phyloP scores from a whole-genome alignment of 1,284 basidiomycete genomes.

The Peniophora sp. region DNA sequence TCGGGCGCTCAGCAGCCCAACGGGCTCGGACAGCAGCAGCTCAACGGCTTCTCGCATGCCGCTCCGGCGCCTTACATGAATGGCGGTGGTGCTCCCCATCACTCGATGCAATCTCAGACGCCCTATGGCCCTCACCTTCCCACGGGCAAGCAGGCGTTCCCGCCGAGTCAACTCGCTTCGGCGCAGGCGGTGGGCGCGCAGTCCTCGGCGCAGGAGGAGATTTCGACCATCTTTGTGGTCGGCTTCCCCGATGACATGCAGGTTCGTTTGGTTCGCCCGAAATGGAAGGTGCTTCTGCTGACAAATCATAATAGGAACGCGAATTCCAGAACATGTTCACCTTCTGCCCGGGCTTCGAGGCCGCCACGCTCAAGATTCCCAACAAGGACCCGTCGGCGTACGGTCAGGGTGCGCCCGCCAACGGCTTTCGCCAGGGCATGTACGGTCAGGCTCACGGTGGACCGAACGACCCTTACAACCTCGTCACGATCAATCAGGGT shows the following conservation, averaged over 20 bases:
- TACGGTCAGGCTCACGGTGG: constrained; percentile 31
- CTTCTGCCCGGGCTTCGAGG: constrained; percentile 93
- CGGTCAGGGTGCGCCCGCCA: constrained; percentile 26
- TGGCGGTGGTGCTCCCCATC: constrained; percentile 22
- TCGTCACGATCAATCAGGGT: constrained; percentile 71
- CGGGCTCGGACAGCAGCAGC: constrained; percentile 14
- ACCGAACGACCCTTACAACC: constrained; percentile 69
- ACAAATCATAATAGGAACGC: constrained; percentile 61
- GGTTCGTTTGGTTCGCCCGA: constrained; percentile 40
- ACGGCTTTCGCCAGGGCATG: constrained; percentile 10
- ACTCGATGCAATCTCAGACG: constrained; percentile 56
- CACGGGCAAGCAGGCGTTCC: constrained; percentile 22
- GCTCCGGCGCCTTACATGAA: constrained; percentile 22
- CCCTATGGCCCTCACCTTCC: constrained; percentile 65
- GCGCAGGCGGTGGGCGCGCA: constrained; percentile 11
- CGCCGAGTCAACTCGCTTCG: constrained; percentile 18
- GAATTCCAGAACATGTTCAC: constrained; percentile 99
- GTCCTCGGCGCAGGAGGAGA: constrained; percentile 64
- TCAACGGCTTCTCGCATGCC: constrained; percentile 6
- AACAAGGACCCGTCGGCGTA: constrained; percentile 79
- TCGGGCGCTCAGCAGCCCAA: constrained; percentile 8
- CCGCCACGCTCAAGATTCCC: constrained; percentile 95
- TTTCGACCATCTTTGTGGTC: constrained; percentile 97
- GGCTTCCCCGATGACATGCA: constrained; percentile 99
- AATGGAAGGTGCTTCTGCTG: constrained; percentile 9